Evolutionary conservation across 768 basidiomycete species (phyloP), one percentile per base, ranked within the genome.

Genomic region (Russula abietina): DNA sequence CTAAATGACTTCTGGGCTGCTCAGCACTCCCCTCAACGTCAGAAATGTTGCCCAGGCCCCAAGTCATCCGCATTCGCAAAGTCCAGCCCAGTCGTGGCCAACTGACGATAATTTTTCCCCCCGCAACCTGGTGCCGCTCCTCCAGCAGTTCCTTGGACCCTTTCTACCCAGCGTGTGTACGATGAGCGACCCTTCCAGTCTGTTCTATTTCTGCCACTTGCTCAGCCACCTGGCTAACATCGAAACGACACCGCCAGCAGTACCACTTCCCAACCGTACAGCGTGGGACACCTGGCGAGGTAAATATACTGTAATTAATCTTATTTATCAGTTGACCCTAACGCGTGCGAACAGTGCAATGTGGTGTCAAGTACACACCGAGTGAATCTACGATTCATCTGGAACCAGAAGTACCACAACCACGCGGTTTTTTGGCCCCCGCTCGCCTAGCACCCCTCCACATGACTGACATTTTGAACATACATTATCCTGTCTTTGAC

Each of bases 401-500:
- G 39, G 83, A 87, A 26, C 86, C 87, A 32, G 80, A 80, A 53
- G 74, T 75, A 43, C 84, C 81, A 60, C 85, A 84, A 22, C 43
- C 19, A n/a, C 62, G 53, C 49, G 89, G 89, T 33, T 73, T 93
- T 93, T 92, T 70, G 91, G 91, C 36, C 89, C 90, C 46, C 79
- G 87, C 45, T 84, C 87, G n/a, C 86, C 85, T n/a, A n/a, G n/a
- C n/a, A n/a, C n/a, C n/a, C n/a, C n/a, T n/a, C n/a, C n/a, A n/a
- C n/a, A 5, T 55, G 38, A 16, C 19, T n/a, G n/a, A 45, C 17
- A 11, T 28, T 33, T 28, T 10, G 49, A 50, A 12, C 10, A 12
- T 22, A 5, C n/a, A n/a, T n/a, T 46, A 46, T 46, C 28, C 28
- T 19, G 22, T 36, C 10, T 26, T 45, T 28, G 10, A 54, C n/a